phyloP scores from a whole-genome alignment of 148 eudicot species.

The Suaeda aralocaspica region DNA sequence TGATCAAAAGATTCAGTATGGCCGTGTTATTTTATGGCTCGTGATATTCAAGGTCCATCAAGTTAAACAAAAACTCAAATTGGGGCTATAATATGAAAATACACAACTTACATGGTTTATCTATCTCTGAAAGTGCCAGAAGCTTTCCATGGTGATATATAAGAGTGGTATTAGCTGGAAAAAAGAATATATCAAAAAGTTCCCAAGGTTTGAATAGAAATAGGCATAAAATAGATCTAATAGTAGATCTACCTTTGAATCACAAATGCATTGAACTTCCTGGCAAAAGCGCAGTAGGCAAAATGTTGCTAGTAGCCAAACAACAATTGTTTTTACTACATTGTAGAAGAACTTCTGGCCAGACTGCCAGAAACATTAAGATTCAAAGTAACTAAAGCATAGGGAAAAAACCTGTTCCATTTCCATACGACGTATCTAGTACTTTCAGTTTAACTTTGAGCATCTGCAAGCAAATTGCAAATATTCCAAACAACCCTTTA shows the following conservation, averaged over 20 bases:
- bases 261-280: not conserved
- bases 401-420: constrained; percentile 54
- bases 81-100: not conserved
- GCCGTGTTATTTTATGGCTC: not conserved
- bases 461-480: constrained; percentile 63
- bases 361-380: not conserved
- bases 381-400: not conserved
- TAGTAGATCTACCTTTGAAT: not conserved
- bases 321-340: not conserved
- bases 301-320: not conserved
- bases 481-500: constrained; percentile 76
- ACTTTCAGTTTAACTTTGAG: constrained; percentile 79
- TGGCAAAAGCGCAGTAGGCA: not conserved
- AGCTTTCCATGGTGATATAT: constrained; percentile 90
- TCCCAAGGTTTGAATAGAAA: not conserved
- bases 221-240: not conserved
- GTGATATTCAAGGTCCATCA: not conserved
- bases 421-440: constrained; percentile 72
- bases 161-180: constrained; percentile 87
- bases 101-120: constrained; percentile 79
- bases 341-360: not conserved
- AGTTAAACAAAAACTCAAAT: not conserved
- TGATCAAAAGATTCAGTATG: not conserved
- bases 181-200: not conserved
- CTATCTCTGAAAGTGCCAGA: constrained; percentile 84